A percentile compares a stretch with the other conserved stretches of the same genome.
phyloP scores from a whole-genome alignment of 2,329 filamentous ascomycete species.

The Rhytidhysteron rufulum region DNA sequence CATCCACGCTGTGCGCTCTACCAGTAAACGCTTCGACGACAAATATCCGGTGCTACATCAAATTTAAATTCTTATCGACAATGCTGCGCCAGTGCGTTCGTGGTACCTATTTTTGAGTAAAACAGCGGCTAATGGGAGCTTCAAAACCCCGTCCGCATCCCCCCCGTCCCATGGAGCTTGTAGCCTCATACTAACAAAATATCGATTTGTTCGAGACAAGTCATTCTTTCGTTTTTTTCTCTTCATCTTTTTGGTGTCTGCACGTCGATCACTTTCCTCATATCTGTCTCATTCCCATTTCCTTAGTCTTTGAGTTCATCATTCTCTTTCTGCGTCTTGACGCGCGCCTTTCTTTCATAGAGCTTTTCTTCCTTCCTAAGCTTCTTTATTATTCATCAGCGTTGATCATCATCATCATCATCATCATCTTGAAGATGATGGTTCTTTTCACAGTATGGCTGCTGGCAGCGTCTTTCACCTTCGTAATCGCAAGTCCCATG shows the following conservation, averaged over 20 bases:
- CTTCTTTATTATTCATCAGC: too few relatives aligned
- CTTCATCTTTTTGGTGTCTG: conserved; percentile 15
- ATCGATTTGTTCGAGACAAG: conserved; percentile 23
- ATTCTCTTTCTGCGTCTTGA: conserved; percentile 15
- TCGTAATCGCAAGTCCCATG: conserved; percentile 29
- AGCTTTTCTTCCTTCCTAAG: conserved; percentile 7
- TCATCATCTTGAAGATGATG: conserved; percentile 22
- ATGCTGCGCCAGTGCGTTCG: conserved; percentile 30
- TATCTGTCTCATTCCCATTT: conserved; percentile 21
- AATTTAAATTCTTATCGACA: conserved; percentile 17
- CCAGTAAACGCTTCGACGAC: conserved; percentile 4
- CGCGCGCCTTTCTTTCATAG: conserved; percentile 18
- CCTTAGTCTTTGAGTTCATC: conserved; percentile 16
- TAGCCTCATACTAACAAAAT: conserved; percentile 17
- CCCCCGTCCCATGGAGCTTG: conserved; percentile 18
- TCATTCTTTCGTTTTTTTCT: conserved; percentile 19
- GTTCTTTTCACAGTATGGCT: conserved; percentile 24
- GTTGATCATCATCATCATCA: too few relatives aligned
- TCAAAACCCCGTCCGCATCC: conserved; percentile 31
- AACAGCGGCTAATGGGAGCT: conserved; percentile 37
- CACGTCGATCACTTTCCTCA: conserved; percentile 31
- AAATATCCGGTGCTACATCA: conserved; percentile 19
- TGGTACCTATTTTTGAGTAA: conserved; percentile 26
- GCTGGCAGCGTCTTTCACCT: conserved; percentile 32
- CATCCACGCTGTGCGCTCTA: conserved; percentile 6